Percentiles rank a stretch among this genome's conserved stretches.
These are phyloP conservation scores for Monilinia aucupariae DNA, from an alignment of 2,329 filamentous ascomycete genomes.

Conservation along the genomic window DNA sequence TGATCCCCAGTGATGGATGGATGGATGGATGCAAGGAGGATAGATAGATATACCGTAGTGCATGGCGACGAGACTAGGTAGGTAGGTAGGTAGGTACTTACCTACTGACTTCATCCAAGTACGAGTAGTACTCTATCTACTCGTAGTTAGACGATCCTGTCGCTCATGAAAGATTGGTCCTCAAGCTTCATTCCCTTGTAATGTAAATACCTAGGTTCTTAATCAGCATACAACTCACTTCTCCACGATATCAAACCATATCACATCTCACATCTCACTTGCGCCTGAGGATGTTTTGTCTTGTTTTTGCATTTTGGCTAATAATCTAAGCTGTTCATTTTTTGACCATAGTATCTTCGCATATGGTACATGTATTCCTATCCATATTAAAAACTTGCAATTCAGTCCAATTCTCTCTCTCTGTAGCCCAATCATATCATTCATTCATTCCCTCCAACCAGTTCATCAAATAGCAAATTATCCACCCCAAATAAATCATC, in stretches of 20 bases:
- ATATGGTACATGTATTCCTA: neutral
- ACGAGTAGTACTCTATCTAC: neutral
- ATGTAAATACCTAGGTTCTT: neutral
- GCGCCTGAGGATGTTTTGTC: neutral
- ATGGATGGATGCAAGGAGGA: no score
- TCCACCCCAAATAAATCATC: neutral
- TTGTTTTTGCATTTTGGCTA: neutral
- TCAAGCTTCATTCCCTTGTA: no score
- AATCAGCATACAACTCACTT: neutral
- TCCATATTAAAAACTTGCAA: neutral
- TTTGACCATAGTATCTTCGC: neutral
- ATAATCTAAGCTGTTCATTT: neutral
- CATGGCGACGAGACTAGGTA: no score
- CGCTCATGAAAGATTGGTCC: neutral
- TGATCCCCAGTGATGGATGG: no score
- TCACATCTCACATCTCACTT: neutral
- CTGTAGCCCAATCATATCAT: neutral
- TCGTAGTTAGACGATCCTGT: neutral
- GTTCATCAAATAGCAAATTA: neutral
- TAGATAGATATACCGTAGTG: no score
- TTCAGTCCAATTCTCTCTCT: neutral
- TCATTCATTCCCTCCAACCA: neutral
- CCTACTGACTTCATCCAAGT: no score
- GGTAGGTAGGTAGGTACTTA: no score
- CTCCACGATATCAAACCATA: neutral